Conservation (phyloP, 225 moss, liverwort and hornwort species). For the Physcomitrium patens region DNA sequence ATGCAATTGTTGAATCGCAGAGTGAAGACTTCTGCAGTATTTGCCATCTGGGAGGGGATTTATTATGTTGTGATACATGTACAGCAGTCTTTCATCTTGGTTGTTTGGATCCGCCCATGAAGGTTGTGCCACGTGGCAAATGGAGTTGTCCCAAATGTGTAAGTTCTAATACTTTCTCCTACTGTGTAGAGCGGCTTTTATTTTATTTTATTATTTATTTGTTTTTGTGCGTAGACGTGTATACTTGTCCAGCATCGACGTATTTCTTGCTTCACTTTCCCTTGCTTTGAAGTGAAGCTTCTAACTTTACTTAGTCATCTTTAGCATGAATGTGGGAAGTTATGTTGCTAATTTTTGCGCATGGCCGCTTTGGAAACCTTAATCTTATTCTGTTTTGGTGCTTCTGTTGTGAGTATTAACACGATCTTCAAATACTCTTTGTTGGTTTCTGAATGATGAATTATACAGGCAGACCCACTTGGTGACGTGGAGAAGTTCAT, state of each 20-base stretch:
- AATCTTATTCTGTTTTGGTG: too few relatives aligned
- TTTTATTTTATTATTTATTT: too few relatives aligned
- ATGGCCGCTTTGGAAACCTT: background rate
- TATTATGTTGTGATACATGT: constrained; percentile 86
- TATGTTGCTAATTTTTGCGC: background rate
- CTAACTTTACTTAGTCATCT: background rate
- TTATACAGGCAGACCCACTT: constrained; percentile 76
- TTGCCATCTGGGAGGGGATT: constrained; percentile 72
- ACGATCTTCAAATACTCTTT: background rate
- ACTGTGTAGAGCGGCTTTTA: background rate
- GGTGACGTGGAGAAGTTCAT: constrained; percentile 79
- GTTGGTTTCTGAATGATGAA: constrained; percentile 13
- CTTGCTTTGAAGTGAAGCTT: background rate
- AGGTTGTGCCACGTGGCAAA: constrained; percentile 79
- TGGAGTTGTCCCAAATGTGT: constrained; percentile 94
- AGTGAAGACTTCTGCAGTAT: constrained; percentile 87
- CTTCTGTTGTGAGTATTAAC: background rate
- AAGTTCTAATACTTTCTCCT: constrained; percentile 34
- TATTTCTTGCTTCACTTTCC: background rate
- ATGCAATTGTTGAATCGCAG: constrained; percentile 42
- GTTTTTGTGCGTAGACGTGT: too few relatives aligned
- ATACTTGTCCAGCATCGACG: background rate
- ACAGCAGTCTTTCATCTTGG: constrained; percentile 80
- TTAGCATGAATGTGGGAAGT: background rate
- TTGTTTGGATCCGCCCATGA: constrained; percentile 87